Evolutionary conservation across 2,329 filamentous ascomycete species (phyloP).

Genomic region (Epichloe sp.): DNA sequence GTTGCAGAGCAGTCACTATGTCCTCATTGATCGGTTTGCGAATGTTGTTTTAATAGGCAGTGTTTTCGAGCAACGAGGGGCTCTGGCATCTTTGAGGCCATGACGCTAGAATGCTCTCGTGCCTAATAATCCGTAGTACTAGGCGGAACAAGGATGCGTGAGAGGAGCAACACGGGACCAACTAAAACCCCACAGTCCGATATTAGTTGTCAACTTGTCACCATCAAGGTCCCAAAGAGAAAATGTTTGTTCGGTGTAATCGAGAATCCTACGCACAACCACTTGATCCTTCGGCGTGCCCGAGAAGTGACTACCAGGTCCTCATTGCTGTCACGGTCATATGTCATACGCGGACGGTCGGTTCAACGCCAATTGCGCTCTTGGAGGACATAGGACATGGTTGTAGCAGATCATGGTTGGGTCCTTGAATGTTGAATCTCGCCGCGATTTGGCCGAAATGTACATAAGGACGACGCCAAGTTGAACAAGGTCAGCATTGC

Average conservation of each 20-base stretch:
- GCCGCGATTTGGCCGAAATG: not conserved
- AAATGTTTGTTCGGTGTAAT: not conserved
- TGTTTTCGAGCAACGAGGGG: too few relatives aligned
- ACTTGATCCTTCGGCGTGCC: too few relatives aligned
- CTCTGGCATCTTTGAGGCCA: too few relatives aligned
- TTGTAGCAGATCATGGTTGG: not conserved
- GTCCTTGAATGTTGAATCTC: not conserved
- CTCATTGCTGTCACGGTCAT: too few relatives aligned
- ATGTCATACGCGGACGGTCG: too few relatives aligned
- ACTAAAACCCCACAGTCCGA: not conserved
- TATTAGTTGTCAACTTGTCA: not conserved
- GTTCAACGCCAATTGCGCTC: too few relatives aligned
- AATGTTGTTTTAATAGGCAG: too few relatives aligned
- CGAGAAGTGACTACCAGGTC: too few relatives aligned
- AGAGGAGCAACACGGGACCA: constrained; percentile 1
- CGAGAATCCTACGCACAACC: not conserved
- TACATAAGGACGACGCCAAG: too few relatives aligned
- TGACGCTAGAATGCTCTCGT: not conserved
- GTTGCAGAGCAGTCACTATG: too few relatives aligned
- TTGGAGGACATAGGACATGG: not conserved
- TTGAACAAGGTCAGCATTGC: too few relatives aligned
- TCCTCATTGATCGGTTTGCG: too few relatives aligned
- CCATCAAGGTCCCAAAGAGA: not conserved
- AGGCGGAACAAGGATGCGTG: not conserved
- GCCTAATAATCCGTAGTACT: not conserved